Conservation (phyloP, 352 stramenopile genomes). For the Phytophthora nicotianae region DNA sequence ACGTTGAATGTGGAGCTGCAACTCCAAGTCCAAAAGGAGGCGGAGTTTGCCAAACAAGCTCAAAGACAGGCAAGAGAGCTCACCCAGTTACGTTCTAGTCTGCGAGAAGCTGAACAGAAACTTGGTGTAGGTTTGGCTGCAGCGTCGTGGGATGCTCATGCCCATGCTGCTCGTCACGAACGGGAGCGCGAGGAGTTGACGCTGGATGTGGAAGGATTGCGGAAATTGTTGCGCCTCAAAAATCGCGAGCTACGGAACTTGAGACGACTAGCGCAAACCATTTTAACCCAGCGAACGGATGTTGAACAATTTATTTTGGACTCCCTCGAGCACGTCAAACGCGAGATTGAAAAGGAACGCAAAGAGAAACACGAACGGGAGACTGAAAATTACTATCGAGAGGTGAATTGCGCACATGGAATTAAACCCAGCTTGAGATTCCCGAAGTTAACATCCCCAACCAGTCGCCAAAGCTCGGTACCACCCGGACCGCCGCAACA, state of each 20-base stretch:
- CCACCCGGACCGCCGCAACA: conserved; percentile 23
- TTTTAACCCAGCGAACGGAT: conserved; percentile 92
- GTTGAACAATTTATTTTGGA: conserved; percentile 94
- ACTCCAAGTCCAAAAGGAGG: conserved; percentile 85
- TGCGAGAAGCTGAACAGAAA: conserved; percentile 81
- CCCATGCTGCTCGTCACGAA: conserved; percentile 48
- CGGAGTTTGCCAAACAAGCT: conserved; percentile 84
- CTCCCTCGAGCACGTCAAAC: conserved; percentile 89
- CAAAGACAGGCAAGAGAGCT: conserved; percentile 81
- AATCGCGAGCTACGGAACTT: conserved; percentile 94
- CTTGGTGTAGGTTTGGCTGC: conserved; percentile 69
- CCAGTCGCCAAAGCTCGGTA: conserved; percentile 10
- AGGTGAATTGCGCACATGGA: conserved; percentile 51
- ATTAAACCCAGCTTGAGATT: conserved; percentile 50
- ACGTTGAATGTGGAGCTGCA: conserved; percentile 74
- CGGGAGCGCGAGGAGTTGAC: conserved; percentile 83
- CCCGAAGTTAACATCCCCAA: conserved; percentile 44
- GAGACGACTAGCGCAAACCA: conserved; percentile 86
- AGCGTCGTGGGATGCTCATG: conserved; percentile 71
- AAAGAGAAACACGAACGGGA: conserved; percentile 52
- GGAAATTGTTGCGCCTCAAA: conserved; percentile 89
- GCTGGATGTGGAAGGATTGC: conserved; percentile 86
- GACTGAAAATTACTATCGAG: conserved; percentile 57
- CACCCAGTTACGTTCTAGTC: conserved; percentile 64
- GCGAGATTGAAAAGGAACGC: conserved; percentile 64